phyloP scores from a whole-genome alignment of 225 moss, liverwort and hornwort genomes.

The Bryum argenteum region DNA sequence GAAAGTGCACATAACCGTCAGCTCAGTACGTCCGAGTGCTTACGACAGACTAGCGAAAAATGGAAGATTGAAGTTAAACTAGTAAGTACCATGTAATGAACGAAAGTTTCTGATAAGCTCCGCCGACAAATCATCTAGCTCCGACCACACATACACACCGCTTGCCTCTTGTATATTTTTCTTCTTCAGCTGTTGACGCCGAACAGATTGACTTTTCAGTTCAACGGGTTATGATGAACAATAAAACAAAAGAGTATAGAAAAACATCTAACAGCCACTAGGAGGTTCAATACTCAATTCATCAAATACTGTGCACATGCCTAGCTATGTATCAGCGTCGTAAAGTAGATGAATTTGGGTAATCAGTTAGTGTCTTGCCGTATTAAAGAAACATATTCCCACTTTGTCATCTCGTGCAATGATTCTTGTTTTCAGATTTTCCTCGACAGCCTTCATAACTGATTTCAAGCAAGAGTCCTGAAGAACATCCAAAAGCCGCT shows the following conservation, averaged over 20 bases:
- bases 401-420: conserved; percentile 95
- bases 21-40: background rate
- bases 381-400: conserved; percentile 94
- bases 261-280: conserved; percentile 1
- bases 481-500: conserved; percentile 22
- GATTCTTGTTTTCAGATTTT: conserved; percentile 79
- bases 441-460: conserved; percentile 73
- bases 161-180: conserved; percentile 92
- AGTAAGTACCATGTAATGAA: conserved; percentile 56
- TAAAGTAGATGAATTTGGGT: conserved; percentile 1
- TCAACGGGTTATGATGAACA: conserved; percentile 17
- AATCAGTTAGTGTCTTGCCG: conserved; percentile 48
- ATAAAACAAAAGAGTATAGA: background rate
- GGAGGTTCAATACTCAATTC: background rate
- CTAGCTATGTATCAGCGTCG: conserved; percentile 18
- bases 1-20: conserved; percentile 4
- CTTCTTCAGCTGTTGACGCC: conserved; percentile 66
- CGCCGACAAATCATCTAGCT: conserved; percentile 80
- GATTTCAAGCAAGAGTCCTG: conserved; percentile 79
- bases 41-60: conserved; percentile 21
- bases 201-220: conserved; percentile 17
- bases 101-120: conserved; percentile 78
- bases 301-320: conserved; percentile 6
- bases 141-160: conserved; percentile 89
- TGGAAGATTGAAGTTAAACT: conserved; percentile 24